A percentile compares a stretch with the other conserved stretches of the same genome.
phyloP scores from a whole-genome alignment of 352 stramenopile genomes.

The Phytophthora podocarpi region DNA sequence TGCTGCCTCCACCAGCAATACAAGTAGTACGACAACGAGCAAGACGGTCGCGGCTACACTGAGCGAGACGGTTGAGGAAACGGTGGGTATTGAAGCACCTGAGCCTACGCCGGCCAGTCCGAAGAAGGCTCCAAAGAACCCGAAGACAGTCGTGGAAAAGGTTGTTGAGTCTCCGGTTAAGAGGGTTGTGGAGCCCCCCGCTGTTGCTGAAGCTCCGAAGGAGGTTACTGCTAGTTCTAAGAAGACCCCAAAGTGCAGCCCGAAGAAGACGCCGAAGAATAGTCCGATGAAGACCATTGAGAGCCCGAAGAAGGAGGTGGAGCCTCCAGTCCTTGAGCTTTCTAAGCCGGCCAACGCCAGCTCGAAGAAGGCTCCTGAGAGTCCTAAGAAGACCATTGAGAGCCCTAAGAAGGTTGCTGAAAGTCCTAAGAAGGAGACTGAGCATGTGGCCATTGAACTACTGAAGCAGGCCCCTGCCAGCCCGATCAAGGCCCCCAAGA shows the following conservation, averaged over 20 bases:
- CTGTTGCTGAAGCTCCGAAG: slow-evolving; percentile 2
- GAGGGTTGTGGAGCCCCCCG: neutral
- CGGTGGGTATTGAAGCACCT: neutral
- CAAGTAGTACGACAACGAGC: neutral
- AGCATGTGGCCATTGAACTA: neutral
- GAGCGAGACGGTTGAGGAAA: neutral
- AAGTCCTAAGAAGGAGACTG: slow-evolving; percentile 11
- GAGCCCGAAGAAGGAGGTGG: slow-evolving; percentile 30
- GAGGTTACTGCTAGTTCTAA: slow-evolving; percentile 4
- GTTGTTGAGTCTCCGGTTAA: slow-evolving; percentile 3
- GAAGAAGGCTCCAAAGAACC: slow-evolving; percentile 3
- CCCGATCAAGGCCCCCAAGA: neutral
- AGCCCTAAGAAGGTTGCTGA: slow-evolving; percentile 28
- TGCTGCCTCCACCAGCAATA: neutral
- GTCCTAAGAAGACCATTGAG: slow-evolving; percentile 11
- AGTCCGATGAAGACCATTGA: slow-evolving; percentile 16
- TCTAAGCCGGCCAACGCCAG: slow-evolving; percentile 7
- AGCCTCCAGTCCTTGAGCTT: slow-evolving; percentile 15
- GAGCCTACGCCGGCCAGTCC: slow-evolving; percentile 4
- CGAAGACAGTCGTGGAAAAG: slow-evolving; percentile 10
- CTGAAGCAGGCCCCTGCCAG: slow-evolving; percentile 13
- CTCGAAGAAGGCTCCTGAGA: slow-evolving; percentile 7
- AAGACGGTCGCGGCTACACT: neutral
- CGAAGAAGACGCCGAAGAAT: slow-evolving; percentile 11
- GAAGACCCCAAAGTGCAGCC: slow-evolving; percentile 10